Percentiles rank a stretch among this genome's conserved stretches.
These are phyloP conservation scores for Aschersonia sp. DNA, from an alignment of 2,329 filamentous ascomycete species.

Conservation along the genomic window DNA sequence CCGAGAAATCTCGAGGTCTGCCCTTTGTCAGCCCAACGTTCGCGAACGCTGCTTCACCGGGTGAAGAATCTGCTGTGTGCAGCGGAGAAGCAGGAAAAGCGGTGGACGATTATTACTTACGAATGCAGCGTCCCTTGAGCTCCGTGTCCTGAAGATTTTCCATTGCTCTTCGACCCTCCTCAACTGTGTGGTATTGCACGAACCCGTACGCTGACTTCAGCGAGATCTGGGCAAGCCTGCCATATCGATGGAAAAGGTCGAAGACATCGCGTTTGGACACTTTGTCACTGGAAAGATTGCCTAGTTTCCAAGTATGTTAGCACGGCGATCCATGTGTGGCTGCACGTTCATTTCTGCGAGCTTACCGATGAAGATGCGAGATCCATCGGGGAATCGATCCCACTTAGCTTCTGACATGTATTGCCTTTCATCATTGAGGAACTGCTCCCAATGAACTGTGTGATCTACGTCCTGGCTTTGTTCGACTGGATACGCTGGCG, in stretches of 20 bases:
- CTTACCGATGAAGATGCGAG: slow-evolving; percentile 69
- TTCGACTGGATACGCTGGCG: slow-evolving; percentile 13
- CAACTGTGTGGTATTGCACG: slow-evolving; percentile 73
- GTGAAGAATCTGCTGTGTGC: no score
- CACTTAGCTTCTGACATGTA: slow-evolving; percentile 68
- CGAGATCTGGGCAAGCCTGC: slow-evolving; percentile 81
- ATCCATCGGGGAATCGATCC: slow-evolving; percentile 66
- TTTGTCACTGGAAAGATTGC: slow-evolving; percentile 83
- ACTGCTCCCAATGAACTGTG: slow-evolving; percentile 56
- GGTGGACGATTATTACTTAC: slow-evolving; percentile 37
- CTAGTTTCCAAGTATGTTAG: slow-evolving; percentile 23
- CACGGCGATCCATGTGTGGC: not conserved
- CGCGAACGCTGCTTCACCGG: no score
- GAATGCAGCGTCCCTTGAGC: slow-evolving; percentile 81
- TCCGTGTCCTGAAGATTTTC: slow-evolving; percentile 65
- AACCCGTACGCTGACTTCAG: slow-evolving; percentile 96
- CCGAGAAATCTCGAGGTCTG: slow-evolving; percentile 83
- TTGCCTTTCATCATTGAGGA: slow-evolving; percentile 56
- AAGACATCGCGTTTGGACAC: slow-evolving; percentile 92
- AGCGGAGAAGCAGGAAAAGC: no score
- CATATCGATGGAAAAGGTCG: slow-evolving; percentile 74
- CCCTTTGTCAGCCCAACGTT: not conserved
- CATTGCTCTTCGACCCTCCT: slow-evolving; percentile 62
- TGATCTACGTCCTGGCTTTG: slow-evolving; percentile 27
- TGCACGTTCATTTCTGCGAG: slow-evolving; percentile 6